Percentiles rank a stretch among this genome's conserved stretches.
Conservation (phyloP, 2,329 filamentous ascomycete species). For the Colletotrichum liriopes region DNA sequence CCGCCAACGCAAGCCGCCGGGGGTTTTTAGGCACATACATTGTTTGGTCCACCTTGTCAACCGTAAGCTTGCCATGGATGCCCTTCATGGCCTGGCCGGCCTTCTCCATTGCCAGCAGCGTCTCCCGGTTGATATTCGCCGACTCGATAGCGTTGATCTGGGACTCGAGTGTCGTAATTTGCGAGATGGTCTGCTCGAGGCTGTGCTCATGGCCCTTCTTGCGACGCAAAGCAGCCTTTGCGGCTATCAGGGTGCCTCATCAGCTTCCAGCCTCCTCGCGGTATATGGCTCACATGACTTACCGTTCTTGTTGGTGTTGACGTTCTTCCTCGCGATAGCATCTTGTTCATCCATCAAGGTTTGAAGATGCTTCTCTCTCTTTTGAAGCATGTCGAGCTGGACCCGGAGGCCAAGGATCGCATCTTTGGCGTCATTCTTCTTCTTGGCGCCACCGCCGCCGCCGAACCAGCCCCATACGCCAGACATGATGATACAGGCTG, state of each 20-base stretch:
- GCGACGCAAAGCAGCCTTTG: constrained; percentile 89
- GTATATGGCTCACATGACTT: constrained; percentile 54
- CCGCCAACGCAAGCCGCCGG: not conserved
- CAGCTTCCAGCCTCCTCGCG: constrained; percentile 5
- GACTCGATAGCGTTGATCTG: constrained; percentile 98
- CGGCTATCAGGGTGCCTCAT: constrained; percentile 70
- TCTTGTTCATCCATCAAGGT: constrained; percentile 96
- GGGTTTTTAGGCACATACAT: constrained; percentile 75
- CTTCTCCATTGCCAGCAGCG: constrained; percentile 92
- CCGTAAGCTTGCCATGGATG: constrained; percentile 91
- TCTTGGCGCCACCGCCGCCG: constrained; percentile 84
- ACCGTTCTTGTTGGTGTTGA: constrained; percentile 93
- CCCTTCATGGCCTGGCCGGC: constrained; percentile 92
- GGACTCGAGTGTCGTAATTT: constrained; percentile 93
- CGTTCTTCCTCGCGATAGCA: constrained; percentile 87
- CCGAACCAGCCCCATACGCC: constrained; percentile 93
- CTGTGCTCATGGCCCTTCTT: constrained; percentile 96
- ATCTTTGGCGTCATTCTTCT: constrained; percentile 87
- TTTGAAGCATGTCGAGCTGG: constrained; percentile 97
- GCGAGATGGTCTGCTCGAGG: constrained; percentile 89
- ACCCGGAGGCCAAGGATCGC: constrained; percentile 90
- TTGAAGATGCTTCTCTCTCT: constrained; percentile 92
- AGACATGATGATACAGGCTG: constrained; percentile 65
- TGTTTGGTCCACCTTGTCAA: constrained; percentile 94
- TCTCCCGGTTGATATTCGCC: constrained; percentile 99